Percentiles rank a stretch among this genome's conserved stretches.
Evolutionary conservation across 495 filamentous ascomycete genomes (phyloP).

Genomic region (Xanthoparmelia taractica): DNA sequence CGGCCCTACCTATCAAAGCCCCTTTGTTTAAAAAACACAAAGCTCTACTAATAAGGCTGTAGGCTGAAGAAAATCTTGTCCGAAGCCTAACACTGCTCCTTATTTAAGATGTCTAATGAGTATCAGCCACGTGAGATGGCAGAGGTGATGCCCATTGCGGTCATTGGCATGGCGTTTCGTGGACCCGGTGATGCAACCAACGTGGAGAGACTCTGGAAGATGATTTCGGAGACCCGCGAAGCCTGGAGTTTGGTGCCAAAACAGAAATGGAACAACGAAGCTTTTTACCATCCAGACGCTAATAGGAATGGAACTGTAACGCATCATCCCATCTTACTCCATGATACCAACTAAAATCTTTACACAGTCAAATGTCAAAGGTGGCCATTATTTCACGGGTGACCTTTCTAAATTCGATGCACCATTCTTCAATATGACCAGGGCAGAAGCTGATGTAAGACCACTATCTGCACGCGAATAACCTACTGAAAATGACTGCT

Average conservation of each 20-base stretch:
- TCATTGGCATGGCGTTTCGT: slow-evolving; percentile 51
- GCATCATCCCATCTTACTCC: neutral
- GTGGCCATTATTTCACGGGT: slow-evolving; percentile 29
- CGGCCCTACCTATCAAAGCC: no score
- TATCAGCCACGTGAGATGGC: neutral
- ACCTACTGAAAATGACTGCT: no score
- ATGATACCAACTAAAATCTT: neutral
- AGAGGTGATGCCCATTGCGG: slow-evolving; percentile 41
- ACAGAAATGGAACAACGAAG: slow-evolving; percentile 23
- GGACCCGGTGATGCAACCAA: slow-evolving; percentile 44
- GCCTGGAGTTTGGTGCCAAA: slow-evolving; percentile 17
- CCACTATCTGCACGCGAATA: no score
- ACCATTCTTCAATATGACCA: slow-evolving; percentile 46
- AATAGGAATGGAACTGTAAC: slow-evolving; percentile 8
- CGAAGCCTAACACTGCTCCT: neutral
- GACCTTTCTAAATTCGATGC: slow-evolving; percentile 35
- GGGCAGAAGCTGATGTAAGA: slow-evolving; percentile 32
- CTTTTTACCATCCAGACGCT: slow-evolving; percentile 26
- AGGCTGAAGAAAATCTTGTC: no score
- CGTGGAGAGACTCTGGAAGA: slow-evolving; percentile 46
- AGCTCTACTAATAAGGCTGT: no score
- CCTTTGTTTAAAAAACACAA: neutral
- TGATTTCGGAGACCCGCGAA: slow-evolving; percentile 30
- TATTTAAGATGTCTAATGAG: neutral
- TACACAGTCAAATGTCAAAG: slow-evolving; percentile 4